These are phyloP conservation scores for Hsuehochloa calcarea DNA, from an alignment of 176 grass and related monocot species.

Conservation along the genomic window DNA sequence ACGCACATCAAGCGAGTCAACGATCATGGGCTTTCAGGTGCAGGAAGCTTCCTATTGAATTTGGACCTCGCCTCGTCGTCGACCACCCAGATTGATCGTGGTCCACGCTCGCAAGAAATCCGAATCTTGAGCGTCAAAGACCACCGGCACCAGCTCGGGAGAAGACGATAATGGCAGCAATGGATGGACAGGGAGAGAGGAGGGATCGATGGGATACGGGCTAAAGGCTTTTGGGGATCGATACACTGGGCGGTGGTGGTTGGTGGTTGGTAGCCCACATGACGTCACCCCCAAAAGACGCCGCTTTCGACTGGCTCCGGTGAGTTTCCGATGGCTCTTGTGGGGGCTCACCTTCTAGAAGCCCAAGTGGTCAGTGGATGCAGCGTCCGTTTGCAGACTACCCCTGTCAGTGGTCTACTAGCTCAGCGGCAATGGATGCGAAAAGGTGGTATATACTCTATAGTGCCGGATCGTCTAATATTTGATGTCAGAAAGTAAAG, in stretches of 20 bases:
- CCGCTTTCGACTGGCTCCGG: conserved; percentile 35
- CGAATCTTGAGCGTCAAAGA: conserved; percentile 25
- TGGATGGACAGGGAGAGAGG: conserved; percentile 26
- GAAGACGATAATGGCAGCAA: background rate
- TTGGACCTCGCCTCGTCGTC: background rate
- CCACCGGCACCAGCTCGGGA: conserved; percentile 30
- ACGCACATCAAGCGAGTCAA: background rate
- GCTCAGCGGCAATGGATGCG: conserved; percentile 21
- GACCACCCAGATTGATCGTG: conserved; percentile 13
- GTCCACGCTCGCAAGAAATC: conserved; percentile 19
- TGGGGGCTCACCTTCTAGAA: conserved; percentile 53
- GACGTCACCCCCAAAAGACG: conserved; percentile 47
- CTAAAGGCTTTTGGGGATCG: background rate
- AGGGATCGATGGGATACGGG: background rate
- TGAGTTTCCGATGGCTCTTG: conserved; percentile 22
- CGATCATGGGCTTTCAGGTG: background rate
- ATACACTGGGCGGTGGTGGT: conserved; percentile 48
- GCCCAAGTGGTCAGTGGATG: conserved; percentile 34
- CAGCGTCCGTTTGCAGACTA: conserved; percentile 31
- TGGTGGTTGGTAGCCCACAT: conserved; percentile 57
- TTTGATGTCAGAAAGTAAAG: background rate
- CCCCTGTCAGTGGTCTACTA: conserved; percentile 18
- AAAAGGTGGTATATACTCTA: background rate
- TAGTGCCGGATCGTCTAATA: conserved; percentile 11
- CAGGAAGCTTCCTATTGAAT: conserved; percentile 11